These are phyloP conservation scores for Arthrobotrys entomopaga DNA, from an alignment of 2,329 filamentous ascomycete species.

Conservation along the genomic window DNA sequence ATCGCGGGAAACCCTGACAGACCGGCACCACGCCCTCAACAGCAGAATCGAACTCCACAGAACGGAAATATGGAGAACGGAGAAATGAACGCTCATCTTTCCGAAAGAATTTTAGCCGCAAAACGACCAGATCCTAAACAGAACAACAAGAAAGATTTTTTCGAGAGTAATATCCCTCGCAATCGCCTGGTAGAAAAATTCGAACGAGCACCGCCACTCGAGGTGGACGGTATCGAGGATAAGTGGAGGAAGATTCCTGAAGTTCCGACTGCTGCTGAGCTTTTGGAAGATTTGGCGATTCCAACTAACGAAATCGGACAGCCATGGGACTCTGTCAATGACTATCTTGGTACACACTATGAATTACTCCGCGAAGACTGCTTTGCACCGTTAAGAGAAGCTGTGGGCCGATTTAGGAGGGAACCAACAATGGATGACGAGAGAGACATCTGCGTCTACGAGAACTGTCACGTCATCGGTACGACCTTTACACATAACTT, in stretches of 20 bases:
- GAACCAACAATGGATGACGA: conserved; percentile 70
- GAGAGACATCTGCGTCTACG: conserved; percentile 72
- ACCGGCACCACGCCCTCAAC: not conserved
- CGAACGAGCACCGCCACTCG: conserved; percentile 52
- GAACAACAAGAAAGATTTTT: not conserved
- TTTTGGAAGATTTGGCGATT: conserved; percentile 64
- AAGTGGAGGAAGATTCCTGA: conserved; percentile 66
- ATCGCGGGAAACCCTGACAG: conserved; percentile 26
- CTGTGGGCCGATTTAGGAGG: conserved; percentile 69
- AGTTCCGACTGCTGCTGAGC: conserved; percentile 68
- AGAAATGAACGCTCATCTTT: conserved; percentile 53
- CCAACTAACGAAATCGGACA: conserved; percentile 68
- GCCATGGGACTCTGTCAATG: conserved; percentile 70
- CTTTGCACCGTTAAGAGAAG: conserved; percentile 74
- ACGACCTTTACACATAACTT: conserved; percentile 68
- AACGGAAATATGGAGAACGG: conserved; percentile 1
- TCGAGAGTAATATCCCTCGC: conserved; percentile 12
- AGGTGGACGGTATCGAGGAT: conserved; percentile 12
- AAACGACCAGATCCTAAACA: conserved; percentile 34
- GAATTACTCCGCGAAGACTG: conserved; percentile 79
- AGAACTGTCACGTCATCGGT: conserved; percentile 70
- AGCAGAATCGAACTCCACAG: not conserved
- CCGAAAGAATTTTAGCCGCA: conserved; percentile 37
- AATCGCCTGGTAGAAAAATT: conserved; percentile 51
- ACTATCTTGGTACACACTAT: conserved; percentile 80